These are phyloP conservation scores for Phytophthora pluvialis DNA, from an alignment of 352 stramenopile genomes.

Conservation along the genomic window DNA sequence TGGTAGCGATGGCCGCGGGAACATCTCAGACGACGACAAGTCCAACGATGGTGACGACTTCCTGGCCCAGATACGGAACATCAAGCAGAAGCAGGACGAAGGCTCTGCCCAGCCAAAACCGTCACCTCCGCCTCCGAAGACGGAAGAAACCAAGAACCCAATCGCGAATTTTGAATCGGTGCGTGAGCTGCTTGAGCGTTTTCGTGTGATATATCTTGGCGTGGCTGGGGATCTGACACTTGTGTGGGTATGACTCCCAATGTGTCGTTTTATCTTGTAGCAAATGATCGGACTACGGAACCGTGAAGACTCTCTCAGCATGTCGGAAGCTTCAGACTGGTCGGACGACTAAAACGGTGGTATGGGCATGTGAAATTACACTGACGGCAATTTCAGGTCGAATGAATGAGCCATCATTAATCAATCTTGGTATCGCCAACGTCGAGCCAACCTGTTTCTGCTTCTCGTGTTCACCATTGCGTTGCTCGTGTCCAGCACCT, in stretches of 20 bases:
- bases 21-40: conserved; percentile 55
- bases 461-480: conserved; percentile 28
- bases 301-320: conserved; percentile 75
- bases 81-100: conserved; percentile 83
- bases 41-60: conserved; percentile 86
- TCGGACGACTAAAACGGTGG: conserved; percentile 73
- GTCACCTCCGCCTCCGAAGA: conserved; percentile 43
- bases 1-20: conserved; percentile 55
- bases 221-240: conserved; percentile 8
- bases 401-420: conserved; percentile 17
- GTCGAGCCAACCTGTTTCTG: conserved; percentile 37
- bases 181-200: conserved; percentile 2
- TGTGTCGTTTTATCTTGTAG: conserved; percentile 42
- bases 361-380: conserved; percentile 14
- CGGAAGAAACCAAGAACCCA: conserved; percentile 59
- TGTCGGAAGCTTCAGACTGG: conserved; percentile 89
- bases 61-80: conserved; percentile 79
- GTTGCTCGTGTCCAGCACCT: conserved; percentile 19
- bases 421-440: conserved; percentile 48
- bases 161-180: conserved; percentile 73
- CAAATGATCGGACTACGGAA: conserved; percentile 87
- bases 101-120: conserved; percentile 38
- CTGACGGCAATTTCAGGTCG: conserved; percentile 24
- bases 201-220: background rate
- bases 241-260: background rate